These are phyloP conservation scores for Agapanthus africanus DNA, from an alignment of 106 monocot species.

Conservation along the genomic window DNA sequence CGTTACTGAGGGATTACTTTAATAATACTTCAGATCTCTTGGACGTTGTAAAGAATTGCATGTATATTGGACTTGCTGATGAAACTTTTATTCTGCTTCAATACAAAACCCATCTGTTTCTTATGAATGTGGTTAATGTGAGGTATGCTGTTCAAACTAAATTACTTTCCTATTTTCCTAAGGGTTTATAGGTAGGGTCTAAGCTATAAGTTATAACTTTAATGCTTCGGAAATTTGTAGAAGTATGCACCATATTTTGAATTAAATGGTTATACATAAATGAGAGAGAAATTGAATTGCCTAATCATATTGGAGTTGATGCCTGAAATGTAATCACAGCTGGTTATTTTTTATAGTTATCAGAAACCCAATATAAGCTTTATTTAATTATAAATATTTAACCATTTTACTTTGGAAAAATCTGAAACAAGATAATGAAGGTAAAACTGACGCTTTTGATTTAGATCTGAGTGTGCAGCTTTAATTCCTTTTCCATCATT, in stretches of 20 bases:
- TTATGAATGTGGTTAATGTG: constrained; percentile 84
- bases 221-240: neutral
- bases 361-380: no score
- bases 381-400: neutral
- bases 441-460: neutral
- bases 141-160: constrained; percentile 35
- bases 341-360: neutral
- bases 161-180: neutral
- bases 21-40: constrained; percentile 38
- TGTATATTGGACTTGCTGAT: constrained; percentile 95
- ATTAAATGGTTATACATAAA: neutral
- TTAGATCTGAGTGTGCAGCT: no score
- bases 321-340: neutral
- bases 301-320: neutral
- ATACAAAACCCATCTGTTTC: constrained; percentile 74
- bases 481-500: no score
- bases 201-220: neutral
- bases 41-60: constrained; percentile 86
- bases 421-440: neutral
- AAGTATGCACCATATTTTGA: no score
- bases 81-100: constrained; percentile 86
- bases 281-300: neutral
- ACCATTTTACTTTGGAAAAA: neutral
- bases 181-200: neutral
- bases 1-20: constrained; percentile 6